phyloP scores from a whole-genome alignment of 1,284 basidiomycete genomes.

The Ceratobasidium sp. region DNA sequence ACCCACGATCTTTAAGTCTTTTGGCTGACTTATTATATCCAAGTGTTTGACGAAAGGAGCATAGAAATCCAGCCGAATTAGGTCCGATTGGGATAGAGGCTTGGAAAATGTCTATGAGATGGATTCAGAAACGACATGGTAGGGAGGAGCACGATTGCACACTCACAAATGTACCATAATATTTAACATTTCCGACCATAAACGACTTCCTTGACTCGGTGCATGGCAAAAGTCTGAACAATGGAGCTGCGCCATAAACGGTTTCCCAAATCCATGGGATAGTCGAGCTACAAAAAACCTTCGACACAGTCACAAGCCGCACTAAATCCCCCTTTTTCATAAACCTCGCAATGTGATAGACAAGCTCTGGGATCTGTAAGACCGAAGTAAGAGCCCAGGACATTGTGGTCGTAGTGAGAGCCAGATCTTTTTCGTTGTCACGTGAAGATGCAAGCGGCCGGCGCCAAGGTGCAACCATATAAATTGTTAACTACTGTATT shows the following conservation, averaged over 20 bases:
- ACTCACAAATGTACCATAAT: not conserved
- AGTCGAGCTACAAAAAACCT: not conserved
- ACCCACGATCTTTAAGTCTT: not conserved
- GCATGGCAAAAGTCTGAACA: not conserved
- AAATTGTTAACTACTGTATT: not conserved
- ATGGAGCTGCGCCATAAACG: not conserved
- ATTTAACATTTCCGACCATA: not conserved
- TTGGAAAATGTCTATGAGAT: not conserved
- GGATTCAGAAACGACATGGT: not conserved
- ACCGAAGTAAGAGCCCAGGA: not conserved
- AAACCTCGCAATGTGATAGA: not conserved
- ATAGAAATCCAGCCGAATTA: not conserved
- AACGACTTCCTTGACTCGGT: not conserved
- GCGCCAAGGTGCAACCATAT: not conserved
- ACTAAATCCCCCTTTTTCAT: not conserved
- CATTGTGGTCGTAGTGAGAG: too few species aligned
- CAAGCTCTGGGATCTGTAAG: conserved; percentile 1
- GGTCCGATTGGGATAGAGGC: not conserved
- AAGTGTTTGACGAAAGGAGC: not conserved
- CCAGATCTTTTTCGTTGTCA: too few species aligned
- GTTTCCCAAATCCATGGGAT: not conserved
- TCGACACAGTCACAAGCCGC: not conserved
- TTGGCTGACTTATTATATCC: not conserved
- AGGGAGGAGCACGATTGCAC: not conserved
- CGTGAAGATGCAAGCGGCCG: not conserved